phyloP scores from a whole-genome alignment of 2,329 filamentous ascomycete genomes.

The Fusarium hostae region DNA sequence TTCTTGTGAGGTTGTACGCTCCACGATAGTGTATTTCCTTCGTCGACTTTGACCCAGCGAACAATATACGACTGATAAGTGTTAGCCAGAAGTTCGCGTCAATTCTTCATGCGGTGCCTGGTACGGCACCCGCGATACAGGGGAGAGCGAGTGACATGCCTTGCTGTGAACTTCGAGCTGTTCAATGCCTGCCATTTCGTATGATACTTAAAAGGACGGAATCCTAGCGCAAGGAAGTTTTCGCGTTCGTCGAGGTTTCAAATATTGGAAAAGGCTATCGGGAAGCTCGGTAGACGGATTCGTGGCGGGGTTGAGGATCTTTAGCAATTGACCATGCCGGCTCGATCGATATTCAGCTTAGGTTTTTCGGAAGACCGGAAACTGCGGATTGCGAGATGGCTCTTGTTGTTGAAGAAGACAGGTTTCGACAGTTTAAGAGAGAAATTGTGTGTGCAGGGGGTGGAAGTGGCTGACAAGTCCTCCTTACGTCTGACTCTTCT shows the following conservation, averaged over 20 bases:
- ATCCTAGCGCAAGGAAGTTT: neutral
- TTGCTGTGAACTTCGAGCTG: constrained; percentile 98
- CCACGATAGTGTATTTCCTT: constrained; percentile 95
- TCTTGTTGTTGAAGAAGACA: constrained; percentile 22
- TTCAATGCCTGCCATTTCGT: constrained; percentile 89
- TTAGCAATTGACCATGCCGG: constrained; percentile 39
- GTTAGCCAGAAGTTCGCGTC: constrained; percentile 35
- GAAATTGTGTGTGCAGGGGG: constrained; percentile 23
- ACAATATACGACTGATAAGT: constrained; percentile 92
- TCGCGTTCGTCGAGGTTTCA: constrained; percentile 9
- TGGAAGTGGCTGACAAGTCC: constrained; percentile 29
- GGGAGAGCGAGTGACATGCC: constrained; percentile 61
- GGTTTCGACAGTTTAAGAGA: constrained; percentile 22
- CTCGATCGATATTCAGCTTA: constrained; percentile 30
- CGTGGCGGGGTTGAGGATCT: constrained; percentile 24
- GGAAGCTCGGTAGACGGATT: constrained; percentile 20
- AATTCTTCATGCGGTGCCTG: neutral
- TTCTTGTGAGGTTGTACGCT: constrained; percentile 98
- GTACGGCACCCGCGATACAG: neutral
- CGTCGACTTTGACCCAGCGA: constrained; percentile 93
- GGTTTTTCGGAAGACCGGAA: constrained; percentile 24
- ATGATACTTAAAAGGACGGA: constrained; percentile 14
- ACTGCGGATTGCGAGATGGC: constrained; percentile 22
- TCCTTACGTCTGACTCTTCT: constrained; percentile 27
- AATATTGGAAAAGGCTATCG: constrained; percentile 8